Evolutionary conservation across 257 asterid species (phyloP).

Genomic region (Datura wrightii): DNA sequence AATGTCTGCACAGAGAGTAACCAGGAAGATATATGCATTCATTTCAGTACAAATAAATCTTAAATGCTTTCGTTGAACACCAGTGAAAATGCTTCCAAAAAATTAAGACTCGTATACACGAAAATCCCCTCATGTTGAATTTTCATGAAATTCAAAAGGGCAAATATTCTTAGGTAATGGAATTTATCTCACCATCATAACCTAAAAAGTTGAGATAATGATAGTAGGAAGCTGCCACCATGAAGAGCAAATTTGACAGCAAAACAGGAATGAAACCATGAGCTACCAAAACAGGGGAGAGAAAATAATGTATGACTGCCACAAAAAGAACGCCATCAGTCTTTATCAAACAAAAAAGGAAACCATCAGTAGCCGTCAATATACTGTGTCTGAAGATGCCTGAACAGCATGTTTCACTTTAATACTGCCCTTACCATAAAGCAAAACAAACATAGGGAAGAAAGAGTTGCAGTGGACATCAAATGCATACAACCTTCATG

Average conservation of each 20-base stretch:
- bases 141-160: not conserved
- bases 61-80: not conserved
- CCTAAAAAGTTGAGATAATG: constrained; percentile 96
- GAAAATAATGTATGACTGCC: constrained; percentile 87
- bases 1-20: constrained; percentile 10
- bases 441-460: constrained; percentile 92
- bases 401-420: constrained; percentile 22
- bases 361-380: constrained; percentile 35
- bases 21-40: not conserved
- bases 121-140: not conserved
- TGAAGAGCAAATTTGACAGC: constrained; percentile 91
- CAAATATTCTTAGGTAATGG: not conserved
- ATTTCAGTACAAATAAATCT: not conserved
- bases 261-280: constrained; percentile 90
- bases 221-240: constrained; percentile 90
- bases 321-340: constrained; percentile 29
- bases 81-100: not conserved
- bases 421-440: constrained; percentile 65
- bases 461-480: constrained; percentile 99
- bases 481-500: constrained; percentile 94
- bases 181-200: constrained; percentile 76
- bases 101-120: not conserved
- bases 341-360: not conserved
- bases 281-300: constrained; percentile 91
- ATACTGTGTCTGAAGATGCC: constrained; percentile 29